phyloP scores from a whole-genome alignment of 2,329 filamentous ascomycete species.

The Lachnellula hyalina region DNA sequence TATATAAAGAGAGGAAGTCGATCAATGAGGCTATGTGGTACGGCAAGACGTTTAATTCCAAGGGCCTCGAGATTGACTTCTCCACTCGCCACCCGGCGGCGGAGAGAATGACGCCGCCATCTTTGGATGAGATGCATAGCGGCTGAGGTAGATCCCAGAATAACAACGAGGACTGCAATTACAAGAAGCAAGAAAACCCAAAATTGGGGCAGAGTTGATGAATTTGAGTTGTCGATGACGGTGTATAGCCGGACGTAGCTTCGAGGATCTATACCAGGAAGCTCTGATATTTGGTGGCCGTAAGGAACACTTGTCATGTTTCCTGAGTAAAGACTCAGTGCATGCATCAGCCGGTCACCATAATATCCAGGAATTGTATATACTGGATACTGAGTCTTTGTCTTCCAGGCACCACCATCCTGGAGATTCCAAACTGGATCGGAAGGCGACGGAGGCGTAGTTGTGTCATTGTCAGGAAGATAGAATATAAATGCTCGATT shows the following conservation, averaged over 20 bases:
- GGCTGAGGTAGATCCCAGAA: conserved; percentile 62
- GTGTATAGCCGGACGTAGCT: conserved; percentile 59
- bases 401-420: conserved; percentile 67
- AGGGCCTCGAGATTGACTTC: conserved; percentile 83
- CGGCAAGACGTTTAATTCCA: conserved; percentile 75
- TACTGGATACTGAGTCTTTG: conserved; percentile 67
- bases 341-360: conserved; percentile 63
- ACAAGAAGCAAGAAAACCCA: conserved; percentile 77
- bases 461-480: conserved; percentile 48
- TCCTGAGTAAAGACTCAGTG: conserved; percentile 72
- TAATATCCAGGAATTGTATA: conserved; percentile 70
- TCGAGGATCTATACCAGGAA: conserved; percentile 49
- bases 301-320: conserved; percentile 59
- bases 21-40: conserved; percentile 66
- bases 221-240: conserved; percentile 43
- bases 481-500: conserved; percentile 62
- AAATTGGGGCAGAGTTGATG: conserved; percentile 57
- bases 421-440: conserved; percentile 65
- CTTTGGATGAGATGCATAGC: conserved; percentile 75
- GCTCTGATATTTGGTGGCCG: conserved; percentile 48
- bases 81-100: conserved; percentile 65
- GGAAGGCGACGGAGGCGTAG: conserved; percentile 59
- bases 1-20: conserved; percentile 78
- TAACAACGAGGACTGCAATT: conserved; percentile 61
- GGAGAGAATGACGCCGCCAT: conserved; percentile 61